Evolutionary conservation across 108 stramenopile species (phyloP).

Genomic region (Poteriospumella lacustris): DNA sequence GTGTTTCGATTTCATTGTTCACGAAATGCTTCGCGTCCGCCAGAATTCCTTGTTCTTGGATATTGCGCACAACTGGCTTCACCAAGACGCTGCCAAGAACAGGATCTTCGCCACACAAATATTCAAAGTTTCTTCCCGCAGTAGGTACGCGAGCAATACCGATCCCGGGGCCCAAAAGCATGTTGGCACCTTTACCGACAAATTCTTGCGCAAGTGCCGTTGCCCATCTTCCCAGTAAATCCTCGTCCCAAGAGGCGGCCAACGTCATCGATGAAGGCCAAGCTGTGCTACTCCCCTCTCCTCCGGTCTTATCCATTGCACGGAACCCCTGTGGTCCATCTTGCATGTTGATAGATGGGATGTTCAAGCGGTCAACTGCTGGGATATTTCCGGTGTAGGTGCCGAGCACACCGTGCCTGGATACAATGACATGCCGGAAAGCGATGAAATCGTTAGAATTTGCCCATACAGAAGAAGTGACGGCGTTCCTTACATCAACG

Average conservation of each 20-base stretch:
- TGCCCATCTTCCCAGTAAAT: background rate
- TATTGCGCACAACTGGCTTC: slow-evolving; percentile 46
- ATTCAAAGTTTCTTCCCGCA: slow-evolving; percentile 65
- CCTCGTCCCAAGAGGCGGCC: slow-evolving; percentile 22
- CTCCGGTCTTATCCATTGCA: background rate
- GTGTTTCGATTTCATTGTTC: slow-evolving; percentile 63
- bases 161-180: slow-evolving; percentile 17
- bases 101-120: slow-evolving; percentile 67
- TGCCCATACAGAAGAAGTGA: too few species aligned
- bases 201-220: slow-evolving; percentile 22
- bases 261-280: slow-evolving; percentile 22
- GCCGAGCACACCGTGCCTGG: too few species aligned
- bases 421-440: too few species aligned
- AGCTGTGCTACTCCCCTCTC: slow-evolving; percentile 17
- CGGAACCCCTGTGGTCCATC: slow-evolving; percentile 29
- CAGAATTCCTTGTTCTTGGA: slow-evolving; percentile 52
- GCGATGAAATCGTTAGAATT: too few species aligned
- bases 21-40: slow-evolving; percentile 65
- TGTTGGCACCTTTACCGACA: slow-evolving; percentile 8
- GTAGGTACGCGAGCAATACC: slow-evolving; percentile 49
- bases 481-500: too few species aligned
- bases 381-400: too few species aligned
- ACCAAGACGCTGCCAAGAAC: slow-evolving; percentile 49
- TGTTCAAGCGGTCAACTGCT: background rate
- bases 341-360: slow-evolving; percentile 27